Evolutionary conservation across 2,329 filamentous ascomycete genomes (phyloP), one percentile per base, ranked within the genome.

Genomic region (Monilinia laxa): DNA sequence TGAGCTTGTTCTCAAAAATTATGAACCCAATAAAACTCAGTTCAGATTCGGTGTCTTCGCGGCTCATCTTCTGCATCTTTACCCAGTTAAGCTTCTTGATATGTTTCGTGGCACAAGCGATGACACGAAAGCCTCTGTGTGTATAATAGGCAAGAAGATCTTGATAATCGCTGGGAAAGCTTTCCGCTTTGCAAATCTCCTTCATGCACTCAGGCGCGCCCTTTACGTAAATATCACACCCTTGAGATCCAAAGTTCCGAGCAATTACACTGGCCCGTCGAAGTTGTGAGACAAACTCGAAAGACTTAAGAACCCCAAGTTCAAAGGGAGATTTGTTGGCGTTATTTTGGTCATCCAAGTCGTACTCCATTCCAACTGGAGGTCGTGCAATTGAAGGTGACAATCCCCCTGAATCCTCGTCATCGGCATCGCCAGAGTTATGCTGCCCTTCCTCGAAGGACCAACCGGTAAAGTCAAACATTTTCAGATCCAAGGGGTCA

Each of bases 381-480:
- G 95, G 94, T 64, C 91, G 85, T 31, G 94, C 94, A 68, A 97
- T 87, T 2, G 95, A 94, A n/a, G 94, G 95, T 0, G 90, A 89
- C 49, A 97, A 83, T 10, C 89, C 88, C 4, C 85, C 82, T 73
- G 89, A 89, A 67, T 93, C 90, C 57, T 94, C 91, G 25, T 92
- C 89, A 60, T 90, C 87, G 53, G 83, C 83, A 63, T 86, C 86
- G 38, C 83, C 85, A 31, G 83, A 79, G 63, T 84, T 84, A 71
- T 93, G 88, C 56, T 88, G 88, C 2, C 93, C 92, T 80, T 99
- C 95, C 76, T 97, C 91, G 72, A 92, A 99, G 4, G 87, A 85
- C 95, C 95, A 99, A 7, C 86, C 85, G 0, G 95, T 98, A 72
- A 97, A 99, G 71, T 97, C 90, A 76, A 99, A 99, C 95, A 99